Evolutionary conservation across 345 rosid species (phyloP).

Genomic region (Syzygium aromaticum): DNA sequence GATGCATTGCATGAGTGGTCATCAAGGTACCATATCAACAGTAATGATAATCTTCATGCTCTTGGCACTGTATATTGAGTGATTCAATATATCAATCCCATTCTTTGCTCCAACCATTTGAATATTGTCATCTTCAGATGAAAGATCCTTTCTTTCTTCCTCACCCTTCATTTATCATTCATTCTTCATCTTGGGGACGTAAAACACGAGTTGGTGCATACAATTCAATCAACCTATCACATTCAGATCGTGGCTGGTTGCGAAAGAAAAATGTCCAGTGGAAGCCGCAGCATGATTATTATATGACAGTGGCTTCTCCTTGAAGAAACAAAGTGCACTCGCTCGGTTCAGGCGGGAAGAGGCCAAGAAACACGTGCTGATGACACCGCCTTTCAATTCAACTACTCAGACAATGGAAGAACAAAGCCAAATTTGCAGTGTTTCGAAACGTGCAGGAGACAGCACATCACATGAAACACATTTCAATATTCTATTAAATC

Average conservation of each 20-base stretch:
- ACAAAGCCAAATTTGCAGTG: not conserved
- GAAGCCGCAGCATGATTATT: not conserved
- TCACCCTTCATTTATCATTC: not conserved
- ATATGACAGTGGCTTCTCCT: not conserved
- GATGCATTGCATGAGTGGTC: not conserved
- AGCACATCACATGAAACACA: not conserved
- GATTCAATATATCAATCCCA: not conserved
- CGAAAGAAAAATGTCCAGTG: not conserved
- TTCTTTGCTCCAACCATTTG: not conserved
- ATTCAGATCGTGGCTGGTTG: not conserved
- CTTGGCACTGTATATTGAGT: not conserved
- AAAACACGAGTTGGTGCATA: not conserved
- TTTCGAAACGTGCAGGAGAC: not conserved
- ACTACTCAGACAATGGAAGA: not conserved
- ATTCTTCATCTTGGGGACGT: not conserved
- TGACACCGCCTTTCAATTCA: not conserved
- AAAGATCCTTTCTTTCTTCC: not conserved
- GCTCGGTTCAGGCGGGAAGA: not conserved
- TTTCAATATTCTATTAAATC: not conserved
- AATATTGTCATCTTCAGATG: not conserved
- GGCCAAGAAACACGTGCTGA: not conserved
- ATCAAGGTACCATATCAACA: not conserved
- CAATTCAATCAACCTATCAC: not conserved
- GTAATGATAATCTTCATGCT: not conserved
- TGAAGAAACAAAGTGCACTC: not conserved